A percentile compares a stretch with the other conserved stretches of the same genome.
phyloP scores from a whole-genome alignment of 305 asterid genomes.

The Rubia occidens region DNA sequence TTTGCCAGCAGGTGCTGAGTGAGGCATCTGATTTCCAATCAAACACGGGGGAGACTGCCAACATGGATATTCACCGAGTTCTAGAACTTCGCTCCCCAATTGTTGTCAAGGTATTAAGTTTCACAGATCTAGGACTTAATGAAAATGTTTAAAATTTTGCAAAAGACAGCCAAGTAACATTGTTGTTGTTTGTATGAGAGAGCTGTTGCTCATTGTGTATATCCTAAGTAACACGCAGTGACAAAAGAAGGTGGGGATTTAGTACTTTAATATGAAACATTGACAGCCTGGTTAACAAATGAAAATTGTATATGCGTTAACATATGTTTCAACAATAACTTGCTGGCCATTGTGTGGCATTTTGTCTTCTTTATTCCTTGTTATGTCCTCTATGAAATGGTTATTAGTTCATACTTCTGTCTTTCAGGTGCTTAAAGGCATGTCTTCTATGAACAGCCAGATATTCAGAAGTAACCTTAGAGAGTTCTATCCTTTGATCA shows the following conservation, averaged over 20 bases:
- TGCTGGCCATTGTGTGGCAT: neutral
- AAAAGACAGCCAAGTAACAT: slow-evolving; percentile 1
- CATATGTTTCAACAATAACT: neutral
- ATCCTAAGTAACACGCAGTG: neutral
- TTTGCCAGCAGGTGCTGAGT: slow-evolving; percentile 81
- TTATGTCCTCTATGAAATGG: slow-evolving; percentile 4
- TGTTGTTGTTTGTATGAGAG: neutral
- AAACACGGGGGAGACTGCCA: slow-evolving; percentile 62
- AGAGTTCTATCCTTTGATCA: slow-evolving; percentile 82
- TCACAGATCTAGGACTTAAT: neutral
- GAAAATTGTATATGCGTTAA: neutral
- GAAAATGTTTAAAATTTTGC: neutral
- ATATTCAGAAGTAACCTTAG: slow-evolving; percentile 74
- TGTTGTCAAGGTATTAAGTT: slow-evolving; percentile 60
- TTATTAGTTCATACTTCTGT: slow-evolving; percentile 6
- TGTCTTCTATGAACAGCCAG: slow-evolving; percentile 67
- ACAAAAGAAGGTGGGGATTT: neutral
- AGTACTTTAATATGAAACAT: neutral
- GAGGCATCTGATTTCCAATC: slow-evolving; percentile 94
- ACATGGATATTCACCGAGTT: slow-evolving; percentile 83
- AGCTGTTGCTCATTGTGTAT: neutral
- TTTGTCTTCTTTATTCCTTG: neutral
- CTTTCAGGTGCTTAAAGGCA: slow-evolving; percentile 82
- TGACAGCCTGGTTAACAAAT: neutral
- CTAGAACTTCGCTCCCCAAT: slow-evolving; percentile 88